Evolutionary conservation across 257 asterid species (phyloP).

Genomic region (Fraxinus quadrangulata): DNA sequence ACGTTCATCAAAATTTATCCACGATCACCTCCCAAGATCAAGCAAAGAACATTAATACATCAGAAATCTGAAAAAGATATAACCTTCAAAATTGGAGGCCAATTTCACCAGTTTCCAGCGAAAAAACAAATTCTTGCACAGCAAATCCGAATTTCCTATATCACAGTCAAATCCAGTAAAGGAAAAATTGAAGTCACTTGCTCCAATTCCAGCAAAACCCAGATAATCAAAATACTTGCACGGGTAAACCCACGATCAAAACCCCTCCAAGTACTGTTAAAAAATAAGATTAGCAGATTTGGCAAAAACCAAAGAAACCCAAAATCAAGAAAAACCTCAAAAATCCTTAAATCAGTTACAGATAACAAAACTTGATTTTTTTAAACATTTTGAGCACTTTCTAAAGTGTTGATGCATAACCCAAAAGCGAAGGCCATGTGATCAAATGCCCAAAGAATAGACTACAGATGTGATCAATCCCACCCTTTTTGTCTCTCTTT

Average conservation of each 20-base stretch:
- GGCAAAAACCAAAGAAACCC: too few relatives aligned
- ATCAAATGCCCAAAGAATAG: background rate
- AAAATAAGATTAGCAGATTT: too few relatives aligned
- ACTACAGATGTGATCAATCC: conserved; percentile 16
- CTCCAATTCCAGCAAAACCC: conserved; percentile 26
- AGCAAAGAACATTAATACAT: background rate
- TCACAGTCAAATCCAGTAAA: conserved; percentile 13
- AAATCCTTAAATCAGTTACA: conserved; percentile 22
- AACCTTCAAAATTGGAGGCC: background rate
- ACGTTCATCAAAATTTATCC: conserved; percentile 7
- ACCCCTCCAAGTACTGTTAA: too few relatives aligned
- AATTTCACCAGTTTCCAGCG: conserved; percentile 13
- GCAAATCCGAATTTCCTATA: conserved; percentile 26
- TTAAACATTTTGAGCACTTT: background rate
- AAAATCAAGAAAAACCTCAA: too few relatives aligned
- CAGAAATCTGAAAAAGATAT: conserved; percentile 6
- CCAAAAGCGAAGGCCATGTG: background rate
- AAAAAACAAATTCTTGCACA: conserved; percentile 18
- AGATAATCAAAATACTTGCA: conserved; percentile 3
- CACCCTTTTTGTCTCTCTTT: conserved; percentile 16
- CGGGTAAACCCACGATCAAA: conserved; percentile 21
- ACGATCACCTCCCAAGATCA: background rate
- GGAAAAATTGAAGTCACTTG: background rate
- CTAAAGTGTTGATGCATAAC: background rate
- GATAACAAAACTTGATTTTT: background rate